Evolutionary conservation across 2,329 filamentous ascomycete genomes (phyloP).

Genomic region (Nemania abortiva): DNA sequence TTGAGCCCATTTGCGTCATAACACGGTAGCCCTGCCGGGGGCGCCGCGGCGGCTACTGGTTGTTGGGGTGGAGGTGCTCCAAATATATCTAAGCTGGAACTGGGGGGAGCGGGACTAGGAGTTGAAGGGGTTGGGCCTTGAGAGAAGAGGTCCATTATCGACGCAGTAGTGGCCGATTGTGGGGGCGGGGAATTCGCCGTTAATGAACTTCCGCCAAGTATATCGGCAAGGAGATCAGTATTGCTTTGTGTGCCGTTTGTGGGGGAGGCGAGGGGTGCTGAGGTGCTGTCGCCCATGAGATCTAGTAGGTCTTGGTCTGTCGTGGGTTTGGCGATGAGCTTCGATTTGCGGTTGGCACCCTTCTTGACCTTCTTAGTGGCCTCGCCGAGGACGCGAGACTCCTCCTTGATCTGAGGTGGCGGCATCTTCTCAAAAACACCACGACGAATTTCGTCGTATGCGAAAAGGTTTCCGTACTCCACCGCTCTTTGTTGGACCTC

Average conservation of each 20-base stretch:
- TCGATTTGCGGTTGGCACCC: conserved; percentile 78
- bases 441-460: conserved; percentile 84
- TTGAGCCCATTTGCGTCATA: conserved; percentile 89
- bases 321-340: conserved; percentile 75
- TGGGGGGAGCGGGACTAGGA: conserved; percentile 60
- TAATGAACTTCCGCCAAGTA: conserved; percentile 76
- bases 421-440: conserved; percentile 99
- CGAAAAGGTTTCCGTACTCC: conserved; percentile 95
- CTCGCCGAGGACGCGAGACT: conserved; percentile 89
- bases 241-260: conserved; percentile 74
- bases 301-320: conserved; percentile 94
- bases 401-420: conserved; percentile 94
- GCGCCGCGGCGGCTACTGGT: conserved; percentile 55
- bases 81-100: conserved; percentile 64
- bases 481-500: conserved; percentile 97
- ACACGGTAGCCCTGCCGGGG: conserved; percentile 72
- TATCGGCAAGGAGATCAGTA: conserved; percentile 89
- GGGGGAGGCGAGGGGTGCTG: conserved; percentile 69
- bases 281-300: conserved; percentile 83
- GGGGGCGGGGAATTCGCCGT: conserved; percentile 63
- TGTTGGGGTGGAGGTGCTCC: conserved; percentile 64
- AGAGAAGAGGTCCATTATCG: conserved; percentile 92
- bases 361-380: conserved; percentile 77
- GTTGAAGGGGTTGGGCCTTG: conserved; percentile 56
- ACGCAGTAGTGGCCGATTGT: conserved; percentile 69